Conservation (phyloP, 2,329 filamentous ascomycete species). For the Ophiognomonia clavigignenti-juglandacearum region DNA sequence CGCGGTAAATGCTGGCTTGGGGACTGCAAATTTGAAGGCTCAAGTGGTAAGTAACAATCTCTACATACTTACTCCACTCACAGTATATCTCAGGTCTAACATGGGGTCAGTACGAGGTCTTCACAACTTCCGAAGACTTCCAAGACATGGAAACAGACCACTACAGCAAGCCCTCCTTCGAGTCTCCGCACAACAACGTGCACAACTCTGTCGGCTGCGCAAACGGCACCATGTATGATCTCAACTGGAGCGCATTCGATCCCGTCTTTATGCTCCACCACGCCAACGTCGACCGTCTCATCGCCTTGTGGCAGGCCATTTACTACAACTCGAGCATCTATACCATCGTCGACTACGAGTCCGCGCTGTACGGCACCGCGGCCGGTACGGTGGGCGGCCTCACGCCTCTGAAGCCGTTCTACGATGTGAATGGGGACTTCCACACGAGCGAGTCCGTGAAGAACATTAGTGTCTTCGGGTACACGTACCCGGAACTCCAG, state of each 20-base stretch:
- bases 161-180: conserved; percentile 34
- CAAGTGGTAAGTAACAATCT: conserved; percentile 31
- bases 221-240: conserved; percentile 28
- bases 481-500: conserved; percentile 29
- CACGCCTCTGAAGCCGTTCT: conserved; percentile 48
- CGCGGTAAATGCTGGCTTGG: conserved; percentile 32
- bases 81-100: background rate
- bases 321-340: conserved; percentile 31
- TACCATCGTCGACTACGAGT: conserved; percentile 20
- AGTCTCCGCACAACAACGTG: conserved; percentile 38
- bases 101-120: conserved; percentile 34
- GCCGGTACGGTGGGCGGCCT: conserved; percentile 36
- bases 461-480: conserved; percentile 27
- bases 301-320: conserved; percentile 44
- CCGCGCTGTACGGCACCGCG: conserved; percentile 36
- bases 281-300: conserved; percentile 56
- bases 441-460: conserved; percentile 34
- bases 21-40: conserved; percentile 30
- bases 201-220: conserved; percentile 34
- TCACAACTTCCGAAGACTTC: conserved; percentile 32
- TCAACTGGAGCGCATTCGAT: conserved; percentile 40
- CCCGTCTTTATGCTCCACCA: conserved; percentile 47
- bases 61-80: background rate
- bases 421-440: conserved; percentile 29
- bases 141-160: conserved; percentile 35